Evolutionary conservation across 192 early-diverging fungal genomes (phyloP).

Genomic region (Rhizoclosmatium globosum): DNA sequence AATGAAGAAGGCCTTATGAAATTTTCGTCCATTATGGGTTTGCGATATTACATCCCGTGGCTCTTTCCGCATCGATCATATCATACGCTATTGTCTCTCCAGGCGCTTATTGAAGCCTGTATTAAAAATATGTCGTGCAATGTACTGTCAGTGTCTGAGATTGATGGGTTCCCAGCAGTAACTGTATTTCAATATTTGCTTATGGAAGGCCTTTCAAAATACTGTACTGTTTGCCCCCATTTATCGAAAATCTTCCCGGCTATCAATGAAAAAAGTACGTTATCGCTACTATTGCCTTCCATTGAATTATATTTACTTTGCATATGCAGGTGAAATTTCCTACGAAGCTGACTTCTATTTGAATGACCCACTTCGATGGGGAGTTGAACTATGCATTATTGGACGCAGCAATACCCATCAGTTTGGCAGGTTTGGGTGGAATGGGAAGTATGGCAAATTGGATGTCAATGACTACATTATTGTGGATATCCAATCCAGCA

Average conservation of each 20-base stretch:
- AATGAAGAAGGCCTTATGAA: not conserved
- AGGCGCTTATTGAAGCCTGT: constrained; percentile 15
- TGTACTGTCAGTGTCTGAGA: constrained; percentile 12
- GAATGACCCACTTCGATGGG: constrained; percentile 38
- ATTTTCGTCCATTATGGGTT: constrained; percentile 20
- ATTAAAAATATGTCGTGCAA: constrained; percentile 11
- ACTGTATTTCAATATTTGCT: constrained; percentile 32
- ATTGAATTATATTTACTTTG: not conserved
- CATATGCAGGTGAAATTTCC: not conserved
- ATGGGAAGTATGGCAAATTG: constrained; percentile 15
- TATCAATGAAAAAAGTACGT: constrained; percentile 11
- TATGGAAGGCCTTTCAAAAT: constrained; percentile 34
- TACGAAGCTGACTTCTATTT: constrained; percentile 23
- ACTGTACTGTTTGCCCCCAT: constrained; percentile 28
- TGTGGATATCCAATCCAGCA: constrained; percentile 26
- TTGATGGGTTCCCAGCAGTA: constrained; percentile 31
- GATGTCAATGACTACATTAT: constrained; percentile 17
- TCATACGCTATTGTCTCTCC: constrained; percentile 6
- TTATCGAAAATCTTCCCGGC: constrained; percentile 27
- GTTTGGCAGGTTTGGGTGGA: constrained; percentile 21
- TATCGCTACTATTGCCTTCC: not conserved
- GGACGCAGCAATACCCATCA: constrained; percentile 19
- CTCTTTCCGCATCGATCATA: constrained; percentile 24
- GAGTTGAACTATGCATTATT: constrained; percentile 14
- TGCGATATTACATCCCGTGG: constrained; percentile 18